phyloP scores from a whole-genome alignment of 1,139 yeast genomes.

The Suhomyces taliae region DNA sequence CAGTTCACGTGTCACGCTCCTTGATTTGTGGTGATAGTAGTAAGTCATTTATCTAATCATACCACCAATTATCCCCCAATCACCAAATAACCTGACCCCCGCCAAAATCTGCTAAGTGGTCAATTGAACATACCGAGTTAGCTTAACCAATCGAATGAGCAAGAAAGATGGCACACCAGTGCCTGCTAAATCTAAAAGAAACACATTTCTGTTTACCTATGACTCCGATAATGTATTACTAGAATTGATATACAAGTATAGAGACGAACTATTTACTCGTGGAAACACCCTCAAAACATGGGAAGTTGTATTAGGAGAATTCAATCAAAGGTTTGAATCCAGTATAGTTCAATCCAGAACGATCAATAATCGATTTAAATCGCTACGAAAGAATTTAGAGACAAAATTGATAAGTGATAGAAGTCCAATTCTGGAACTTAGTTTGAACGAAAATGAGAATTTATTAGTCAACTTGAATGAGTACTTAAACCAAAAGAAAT shows the following conservation, averaged over 20 bases:
- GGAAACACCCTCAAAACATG: constrained; percentile 33
- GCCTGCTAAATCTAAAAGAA: constrained; percentile 16
- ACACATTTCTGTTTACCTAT: constrained; percentile 28
- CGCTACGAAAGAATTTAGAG: constrained; percentile 25
- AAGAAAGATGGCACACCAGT: background rate
- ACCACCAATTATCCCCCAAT: no score
- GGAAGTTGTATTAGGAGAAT: constrained; percentile 26
- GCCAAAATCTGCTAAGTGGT: no score
- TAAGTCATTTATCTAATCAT: background rate
- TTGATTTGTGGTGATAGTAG: background rate
- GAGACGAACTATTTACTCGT: constrained; percentile 27
- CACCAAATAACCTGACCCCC: no score
- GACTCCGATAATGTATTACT: constrained; percentile 28
- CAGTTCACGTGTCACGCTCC: no score
- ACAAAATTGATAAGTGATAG: constrained; percentile 20
- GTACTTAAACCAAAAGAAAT: constrained; percentile 9
- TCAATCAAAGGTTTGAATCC: constrained; percentile 21
- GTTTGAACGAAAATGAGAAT: constrained; percentile 30
- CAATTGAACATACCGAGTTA: no score
- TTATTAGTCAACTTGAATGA: constrained; percentile 22
- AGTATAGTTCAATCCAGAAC: constrained; percentile 31
- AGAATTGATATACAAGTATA: constrained; percentile 21
- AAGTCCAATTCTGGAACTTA: constrained; percentile 11
- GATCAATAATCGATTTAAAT: constrained; percentile 29
- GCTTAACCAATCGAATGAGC: background rate